Evolutionary conservation across 2,329 filamentous ascomycete genomes (phyloP).

Genomic region (Talaromyces atroroseus): DNA sequence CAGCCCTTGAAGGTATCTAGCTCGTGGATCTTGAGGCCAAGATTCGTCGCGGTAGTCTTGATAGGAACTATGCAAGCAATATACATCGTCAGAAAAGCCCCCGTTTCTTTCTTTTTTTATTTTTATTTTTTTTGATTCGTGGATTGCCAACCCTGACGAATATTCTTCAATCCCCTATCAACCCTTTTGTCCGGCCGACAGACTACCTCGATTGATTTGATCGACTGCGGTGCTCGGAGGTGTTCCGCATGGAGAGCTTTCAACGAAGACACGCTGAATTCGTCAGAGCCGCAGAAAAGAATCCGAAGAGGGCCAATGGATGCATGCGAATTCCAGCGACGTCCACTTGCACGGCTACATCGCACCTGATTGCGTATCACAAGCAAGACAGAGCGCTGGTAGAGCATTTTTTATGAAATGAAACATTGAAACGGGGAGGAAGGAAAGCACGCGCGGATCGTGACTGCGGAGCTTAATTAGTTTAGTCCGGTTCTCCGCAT

Average conservation of each 20-base stretch:
- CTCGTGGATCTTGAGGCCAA: conserved; percentile 65
- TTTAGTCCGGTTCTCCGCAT: conserved; percentile 17
- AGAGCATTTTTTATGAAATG: conserved; percentile 6
- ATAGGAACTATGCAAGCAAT: conserved; percentile 59
- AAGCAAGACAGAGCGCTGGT: conserved; percentile 15
- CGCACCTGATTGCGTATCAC: conserved; percentile 20
- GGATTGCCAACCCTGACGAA: conserved; percentile 56
- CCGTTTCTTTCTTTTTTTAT: neutral
- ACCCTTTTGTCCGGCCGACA: conserved; percentile 72
- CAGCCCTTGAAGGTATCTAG: conserved; percentile 78
- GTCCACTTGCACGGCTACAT: conserved; percentile 5
- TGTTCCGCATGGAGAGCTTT: conserved; percentile 62
- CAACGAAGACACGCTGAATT: conserved; percentile 77
- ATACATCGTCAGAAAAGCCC: neutral
- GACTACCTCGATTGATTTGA: conserved; percentile 79
- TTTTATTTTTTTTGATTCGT: conserved; percentile 20
- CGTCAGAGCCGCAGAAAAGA: conserved; percentile 90
- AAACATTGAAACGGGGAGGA: neutral
- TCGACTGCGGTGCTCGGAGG: conserved; percentile 45
- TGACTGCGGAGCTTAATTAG: conserved; percentile 7
- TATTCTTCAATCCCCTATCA: conserved; percentile 65
- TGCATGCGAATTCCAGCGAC: conserved; percentile 24
- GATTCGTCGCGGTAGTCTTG: conserved; percentile 56
- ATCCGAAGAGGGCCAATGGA: conserved; percentile 62
- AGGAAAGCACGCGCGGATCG: neutral